Percentiles rank a stretch among this genome's conserved stretches.
These are phyloP conservation scores for Peltaster fructicola DNA, from an alignment of 2,329 filamentous ascomycete species.

Conservation along the genomic window DNA sequence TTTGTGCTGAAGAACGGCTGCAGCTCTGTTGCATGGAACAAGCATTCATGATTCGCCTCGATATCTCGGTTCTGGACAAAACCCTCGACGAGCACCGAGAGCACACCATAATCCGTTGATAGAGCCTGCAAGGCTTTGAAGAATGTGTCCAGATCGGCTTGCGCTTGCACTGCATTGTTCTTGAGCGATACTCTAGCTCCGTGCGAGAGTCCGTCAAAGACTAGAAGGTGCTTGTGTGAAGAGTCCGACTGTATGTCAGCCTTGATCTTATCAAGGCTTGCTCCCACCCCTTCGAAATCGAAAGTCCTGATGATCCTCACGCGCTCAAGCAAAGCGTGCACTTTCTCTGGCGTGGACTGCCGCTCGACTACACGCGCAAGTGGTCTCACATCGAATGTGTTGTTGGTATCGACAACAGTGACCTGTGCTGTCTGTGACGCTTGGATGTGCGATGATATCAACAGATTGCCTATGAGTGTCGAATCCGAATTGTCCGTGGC, in stretches of 20 bases:
- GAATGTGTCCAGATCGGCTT: slow-evolving; percentile 24
- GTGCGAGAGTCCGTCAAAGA: slow-evolving; percentile 15
- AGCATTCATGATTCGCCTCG: neutral
- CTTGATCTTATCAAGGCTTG: neutral
- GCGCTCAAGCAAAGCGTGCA: slow-evolving; percentile 22
- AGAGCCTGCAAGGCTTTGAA: slow-evolving; percentile 26
- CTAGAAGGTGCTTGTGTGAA: slow-evolving; percentile 6
- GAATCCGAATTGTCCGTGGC: slow-evolving; percentile 13
- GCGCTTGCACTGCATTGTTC: slow-evolving; percentile 18
- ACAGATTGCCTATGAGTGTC: slow-evolving; percentile 16
- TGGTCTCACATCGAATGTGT: slow-evolving; percentile 27
- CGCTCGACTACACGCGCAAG: slow-evolving; percentile 15
- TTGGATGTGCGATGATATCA: slow-evolving; percentile 24
- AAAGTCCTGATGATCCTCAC: slow-evolving; percentile 34
- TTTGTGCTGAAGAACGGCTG: slow-evolving; percentile 25
- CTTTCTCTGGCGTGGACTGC: slow-evolving; percentile 4
- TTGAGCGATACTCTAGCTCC: slow-evolving; percentile 13
- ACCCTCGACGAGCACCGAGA: too few species aligned
- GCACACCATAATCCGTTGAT: slow-evolving; percentile 9
- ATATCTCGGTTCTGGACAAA: too few species aligned
- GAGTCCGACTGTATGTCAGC: neutral
- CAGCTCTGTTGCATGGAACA: slow-evolving; percentile 11
- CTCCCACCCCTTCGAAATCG: slow-evolving; percentile 27
- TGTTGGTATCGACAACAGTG: slow-evolving; percentile 29
- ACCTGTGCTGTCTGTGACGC: slow-evolving; percentile 12